A percentile compares a stretch with the other conserved stretches of the same genome.
Evolutionary conservation across 2,329 filamentous ascomycete genomes (phyloP).

Genomic region (Colletotrichum viniferum): DNA sequence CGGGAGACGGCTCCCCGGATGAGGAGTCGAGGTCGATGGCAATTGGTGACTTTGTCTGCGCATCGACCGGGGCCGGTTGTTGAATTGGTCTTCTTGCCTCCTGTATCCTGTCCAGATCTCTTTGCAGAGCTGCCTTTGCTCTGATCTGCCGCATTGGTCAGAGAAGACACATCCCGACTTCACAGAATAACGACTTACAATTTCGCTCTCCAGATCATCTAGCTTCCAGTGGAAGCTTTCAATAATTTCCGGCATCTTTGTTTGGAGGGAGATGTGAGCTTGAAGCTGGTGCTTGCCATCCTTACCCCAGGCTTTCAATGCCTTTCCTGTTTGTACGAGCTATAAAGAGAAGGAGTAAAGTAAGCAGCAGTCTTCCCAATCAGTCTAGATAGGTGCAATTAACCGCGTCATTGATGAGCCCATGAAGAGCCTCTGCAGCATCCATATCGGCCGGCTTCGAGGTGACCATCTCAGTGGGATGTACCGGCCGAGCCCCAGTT

Average conservation of each 20-base stretch:
- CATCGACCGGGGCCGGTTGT: constrained; percentile 32
- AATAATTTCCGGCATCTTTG: constrained; percentile 52
- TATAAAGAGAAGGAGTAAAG: constrained; percentile 28
- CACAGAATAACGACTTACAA: constrained; percentile 46
- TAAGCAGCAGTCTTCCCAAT: neutral
- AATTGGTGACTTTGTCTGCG: constrained; percentile 39
- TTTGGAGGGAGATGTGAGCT: constrained; percentile 36
- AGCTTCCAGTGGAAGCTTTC: constrained; percentile 56
- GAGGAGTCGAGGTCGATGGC: constrained; percentile 42
- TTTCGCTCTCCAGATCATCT: constrained; percentile 61
- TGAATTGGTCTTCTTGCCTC: constrained; percentile 24
- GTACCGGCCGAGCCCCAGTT: neutral
- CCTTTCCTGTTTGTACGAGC: constrained; percentile 65
- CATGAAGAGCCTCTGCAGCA: constrained; percentile 53
- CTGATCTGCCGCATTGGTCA: constrained; percentile 37
- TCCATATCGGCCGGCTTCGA: neutral
- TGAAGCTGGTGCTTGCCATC: constrained; percentile 40
- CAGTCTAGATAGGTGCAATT: constrained; percentile 27
- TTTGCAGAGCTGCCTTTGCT: constrained; percentile 59
- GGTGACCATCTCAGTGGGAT: neutral
- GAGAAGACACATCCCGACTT: neutral
- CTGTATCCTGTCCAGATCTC: constrained; percentile 53
- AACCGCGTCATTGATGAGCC: constrained; percentile 60
- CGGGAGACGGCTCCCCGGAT: constrained; percentile 23
- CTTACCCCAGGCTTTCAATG: constrained; percentile 52